Base-by-base conservation (phyloP, 2,329 filamentous ascomycete species). In the Penicillium aurantiogriseum region DNA sequence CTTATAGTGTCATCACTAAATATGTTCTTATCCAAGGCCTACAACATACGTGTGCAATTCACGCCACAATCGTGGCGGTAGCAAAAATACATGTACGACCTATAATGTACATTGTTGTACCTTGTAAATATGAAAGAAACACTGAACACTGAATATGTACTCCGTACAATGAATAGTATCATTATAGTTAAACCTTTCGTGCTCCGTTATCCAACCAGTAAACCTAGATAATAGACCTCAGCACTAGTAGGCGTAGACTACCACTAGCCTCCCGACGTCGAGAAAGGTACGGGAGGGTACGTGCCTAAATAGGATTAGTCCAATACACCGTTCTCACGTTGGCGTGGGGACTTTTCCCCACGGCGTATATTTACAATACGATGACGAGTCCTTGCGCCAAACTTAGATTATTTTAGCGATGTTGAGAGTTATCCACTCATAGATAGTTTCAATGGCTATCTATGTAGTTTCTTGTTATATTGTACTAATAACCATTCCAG, bases 321-420 rank as follows among this genome's bases (percentile, higher is more conserved):
- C 21, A 51, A 36, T 51, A 50, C 52, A 33, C 13, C 5, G 11
- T n/a, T 25, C 29, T 51, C 36, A 27, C 51, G 25, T 57, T 48
- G 55, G 49, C 36, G 50, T 54, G 43, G 54, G 42, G 42, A 43
- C 25, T 21, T 51, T 52, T 54, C 49, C 35, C 54, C 54, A 53
- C 42, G 17, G 9, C 1, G 7, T 51, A 23, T 9, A 9, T 53
- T 55, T 55, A 55, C 52, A n/a, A 27, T 55, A 55, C 52, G 38
- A 27, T 55, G 29, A 55, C 53, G 53, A 55, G 38, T 51, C 53
- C 53, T 55, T 51, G 52, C 46, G 38, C 51, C 45, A 44, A 51
- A 39, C 9, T 36, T 38, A 29, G 40, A 36, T 38, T 53, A 31
- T 21, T 38, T 47, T 47, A 38, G 42, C 31, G 51, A 31, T 4